phyloP scores from a whole-genome alignment of 2,329 filamentous ascomycete genomes.

The Arthrobotrys pseudoclavata region DNA sequence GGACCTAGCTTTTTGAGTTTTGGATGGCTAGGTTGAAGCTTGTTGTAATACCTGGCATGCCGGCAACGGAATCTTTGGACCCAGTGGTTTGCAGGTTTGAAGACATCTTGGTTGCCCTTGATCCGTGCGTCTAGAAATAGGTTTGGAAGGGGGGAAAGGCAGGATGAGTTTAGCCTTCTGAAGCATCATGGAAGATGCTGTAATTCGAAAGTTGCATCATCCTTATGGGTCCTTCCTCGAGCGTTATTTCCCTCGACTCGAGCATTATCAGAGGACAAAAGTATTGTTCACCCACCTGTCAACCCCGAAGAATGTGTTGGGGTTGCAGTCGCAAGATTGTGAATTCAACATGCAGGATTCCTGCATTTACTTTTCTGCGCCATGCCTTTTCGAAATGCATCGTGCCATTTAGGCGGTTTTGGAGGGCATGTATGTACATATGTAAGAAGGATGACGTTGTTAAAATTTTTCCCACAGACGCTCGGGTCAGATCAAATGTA shows the following conservation, averaged over 20 bases:
- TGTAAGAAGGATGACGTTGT: background rate
- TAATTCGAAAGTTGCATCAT: background rate
- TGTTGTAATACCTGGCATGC: conserved; percentile 20
- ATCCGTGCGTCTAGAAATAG: conserved; percentile 30
- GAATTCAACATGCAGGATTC: conserved; percentile 23
- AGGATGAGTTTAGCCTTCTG: conserved; percentile 24
- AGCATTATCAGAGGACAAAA: conserved; percentile 7
- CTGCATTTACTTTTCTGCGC: conserved; percentile 14
- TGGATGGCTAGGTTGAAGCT: conserved; percentile 33
- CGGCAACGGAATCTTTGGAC: conserved; percentile 11
- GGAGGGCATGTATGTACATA: too few species aligned
- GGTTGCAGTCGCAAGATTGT: conserved; percentile 5
- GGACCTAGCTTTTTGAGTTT: conserved; percentile 27
- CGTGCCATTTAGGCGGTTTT: conserved; percentile 37
- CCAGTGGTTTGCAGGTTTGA: conserved; percentile 10
- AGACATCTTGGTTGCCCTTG: background rate
- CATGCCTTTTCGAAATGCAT: conserved; percentile 1
- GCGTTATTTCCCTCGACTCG: background rate
- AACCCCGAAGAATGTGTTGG: conserved; percentile 57
- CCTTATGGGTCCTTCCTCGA: too few species aligned
- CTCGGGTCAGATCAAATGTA: background rate
- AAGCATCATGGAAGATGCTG: conserved; percentile 18
- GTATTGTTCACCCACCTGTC: conserved; percentile 8
- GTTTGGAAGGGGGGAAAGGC: background rate
- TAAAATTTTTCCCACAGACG: background rate